Base-by-base conservation (phyloP, 2,329 filamentous ascomycete genomes). In the Paracorniculantispora psalliotae region DNA sequence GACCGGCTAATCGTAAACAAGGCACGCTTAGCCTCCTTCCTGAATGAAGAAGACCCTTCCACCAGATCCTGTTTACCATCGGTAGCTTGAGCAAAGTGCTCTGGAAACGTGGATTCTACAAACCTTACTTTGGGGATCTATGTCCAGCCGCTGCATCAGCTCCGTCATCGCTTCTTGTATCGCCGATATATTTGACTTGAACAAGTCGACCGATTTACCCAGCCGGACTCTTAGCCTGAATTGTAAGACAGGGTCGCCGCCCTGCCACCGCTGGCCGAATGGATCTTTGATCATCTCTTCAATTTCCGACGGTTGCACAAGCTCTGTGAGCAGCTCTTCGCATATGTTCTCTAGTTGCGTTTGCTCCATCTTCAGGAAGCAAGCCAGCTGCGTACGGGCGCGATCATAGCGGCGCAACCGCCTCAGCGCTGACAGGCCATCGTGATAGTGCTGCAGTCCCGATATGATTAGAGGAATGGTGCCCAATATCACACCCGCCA, bases 401-500 rank as follows among this genome's bases (percentile, higher is more conserved):
- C 39, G 13, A 8, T 43, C 3, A 21, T 43, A 21, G 3, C 12
- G n/a, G 25, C 44, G 33, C 37, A 33, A 53, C 8, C 30, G 50
- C 7, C 12, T n/a, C 2, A 53, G 21, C 2, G 50, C n/a, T 3
- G 23, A 10, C 9, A 48, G 2, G 17, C 44, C 26, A 21, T 61
- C 59, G 13, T 57, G 39, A 23, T 63, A 64, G 25, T 61, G 53
- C 4, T 64, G 62, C 1, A 65, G 57, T 2, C 51, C 56, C 1
- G 56, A 41, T 8, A 64, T 62, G 13, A 61, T 1, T 1, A 64
- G 13, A 1, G 64, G 62, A 9, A 65, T 61, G 10, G 60, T 59
- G 0, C 64, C 63, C 3, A 66, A 44, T 1, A 65, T 61, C 3
- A 65, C 15, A 1, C 64, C 64, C 8, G 55, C 62, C 0, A 64